Base-by-base conservation (phyloP, 345 rosid species). In the Moringa oleifera region DNA sequence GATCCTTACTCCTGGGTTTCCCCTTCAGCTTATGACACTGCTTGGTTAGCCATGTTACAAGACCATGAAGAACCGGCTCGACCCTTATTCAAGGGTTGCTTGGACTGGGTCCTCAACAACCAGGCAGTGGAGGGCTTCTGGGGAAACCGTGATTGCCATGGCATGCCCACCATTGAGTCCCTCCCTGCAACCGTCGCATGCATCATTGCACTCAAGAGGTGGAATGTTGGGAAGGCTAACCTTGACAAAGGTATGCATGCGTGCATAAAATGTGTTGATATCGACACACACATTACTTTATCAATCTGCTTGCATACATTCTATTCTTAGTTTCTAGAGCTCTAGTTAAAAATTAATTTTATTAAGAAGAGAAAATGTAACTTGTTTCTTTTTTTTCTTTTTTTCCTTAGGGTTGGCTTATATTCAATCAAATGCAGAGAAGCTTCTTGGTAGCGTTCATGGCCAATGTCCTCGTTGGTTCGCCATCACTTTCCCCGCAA, bases 21-120 rank as follows among this genome's bases (percentile, higher is more conserved):
- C 8, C 58, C 80, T 58, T 82, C 84, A 0, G 78, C 91, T 25
- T 85, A 85, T 47, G 86, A 85, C 51, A 77, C 84, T 0, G 86
- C 91, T 24, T 85, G 86, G 86, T 62, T 85, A 66, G 79, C 83
- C 51, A 77, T 85, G 84, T 62, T 85, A 28, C 81, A 83, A 18
- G 68, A 69, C 25, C 23, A 25, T 19, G 20, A 17, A 18, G 51
- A 19, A 50, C 68, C 75, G 0, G 49, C 41, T 52, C 62, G 31
- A 49, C 91, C 89, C 57, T 73, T 83, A 89, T 88, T 88, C 64
- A 55, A 62, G 64, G 63, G 17, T 31, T 83, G 82, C 74, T 65
- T 88, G 67, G 75, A 78, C 25, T 88, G 95, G 91, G 77, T 88
- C 23, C 46, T 83, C 20, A 20, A 54, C 25, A 81, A 79, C 75